Evolutionary conservation across 148 eudicot species (phyloP), one percentile per base, ranked within the genome.

Genomic region (Chenopodium album): DNA sequence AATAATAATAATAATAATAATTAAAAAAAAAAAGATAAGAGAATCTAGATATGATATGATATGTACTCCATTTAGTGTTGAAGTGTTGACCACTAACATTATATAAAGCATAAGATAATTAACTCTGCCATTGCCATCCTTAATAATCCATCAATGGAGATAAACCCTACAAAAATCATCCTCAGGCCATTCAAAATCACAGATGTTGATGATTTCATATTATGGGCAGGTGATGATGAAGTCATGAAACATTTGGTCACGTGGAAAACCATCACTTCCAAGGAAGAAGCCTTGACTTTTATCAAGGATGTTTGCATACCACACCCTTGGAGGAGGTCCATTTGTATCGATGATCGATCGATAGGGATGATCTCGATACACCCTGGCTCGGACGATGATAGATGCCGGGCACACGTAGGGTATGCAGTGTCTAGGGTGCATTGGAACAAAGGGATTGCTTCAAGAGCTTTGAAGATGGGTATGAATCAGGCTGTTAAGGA

Each of bases 261-360:
- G 79, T 91, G 91, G 94, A 41, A 82, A 74, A 69, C 86, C 46
- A 71, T 89, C 63, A 80, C 81, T 20, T 71, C 91, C 23, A 84
- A 22, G 44, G 86, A 90, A 80, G 90, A 84, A 46, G 92, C 93
- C n/a, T 60, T 85, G 46, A 47, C 10, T 7, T 76, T 81, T 83
- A 76, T 91, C 77, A 44, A 84, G 23, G 82, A 89, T 62, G 89
- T 87, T 16, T 87, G 84, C 22, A 89, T 90, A 23, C 92, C 94
- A 19, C 97, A 89, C 71, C 94, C 94, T 1, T 91, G 91, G 93
- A 87, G 87, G 6, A 86, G 73, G 20, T 89, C 92, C 23, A 90
- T 92, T 7, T 89, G 92, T 85, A 41, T 90, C 34, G 85, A 89
- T 4, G 90, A 84, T 37, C 89, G 75, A 0, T 87, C 91, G 12